Conservation (phyloP, 768 basidiomycete species). For the Leccinum boreale region DNA sequence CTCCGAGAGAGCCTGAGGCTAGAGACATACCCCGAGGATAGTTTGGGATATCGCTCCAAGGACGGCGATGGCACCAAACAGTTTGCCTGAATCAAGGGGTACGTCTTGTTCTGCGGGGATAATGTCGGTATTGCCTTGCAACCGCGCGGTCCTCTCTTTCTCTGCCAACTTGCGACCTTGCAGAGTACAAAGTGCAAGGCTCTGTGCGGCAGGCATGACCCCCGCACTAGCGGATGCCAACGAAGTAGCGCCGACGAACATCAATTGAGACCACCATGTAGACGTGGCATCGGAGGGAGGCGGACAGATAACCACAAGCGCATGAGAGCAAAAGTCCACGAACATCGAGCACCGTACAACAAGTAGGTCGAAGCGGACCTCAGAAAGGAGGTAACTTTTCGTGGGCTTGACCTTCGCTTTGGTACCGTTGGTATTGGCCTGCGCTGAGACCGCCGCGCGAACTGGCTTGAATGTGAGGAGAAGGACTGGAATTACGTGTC, state of each 20-base stretch:
- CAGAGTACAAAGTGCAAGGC: conserved; percentile 70
- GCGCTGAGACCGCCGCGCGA: conserved; percentile 8
- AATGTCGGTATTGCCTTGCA: conserved; percentile 4
- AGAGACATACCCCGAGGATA: conserved; percentile 43
- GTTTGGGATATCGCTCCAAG: conserved; percentile 64
- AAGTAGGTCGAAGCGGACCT: conserved; percentile 66
- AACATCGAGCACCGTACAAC: conserved; percentile 62
- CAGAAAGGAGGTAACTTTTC: conserved; percentile 50
- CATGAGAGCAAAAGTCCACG: conserved; percentile 65
- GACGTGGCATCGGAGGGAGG: conserved; percentile 35
- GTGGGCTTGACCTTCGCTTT: conserved; percentile 44
- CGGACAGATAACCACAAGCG: conserved; percentile 53
- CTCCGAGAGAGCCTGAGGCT: background rate
- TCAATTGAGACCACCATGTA: conserved; percentile 31
- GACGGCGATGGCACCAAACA: conserved; percentile 73
- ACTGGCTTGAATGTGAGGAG: conserved; percentile 58
- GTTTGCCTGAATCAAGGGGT: conserved; percentile 44
- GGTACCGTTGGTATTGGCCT: conserved; percentile 2
- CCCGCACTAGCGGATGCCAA: conserved; percentile 67
- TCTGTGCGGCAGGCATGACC: conserved; percentile 64
- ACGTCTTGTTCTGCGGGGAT: conserved; percentile 19
- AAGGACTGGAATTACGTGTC: conserved; percentile 43
- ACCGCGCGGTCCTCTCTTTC: conserved; percentile 35
- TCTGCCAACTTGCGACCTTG: conserved; percentile 29
- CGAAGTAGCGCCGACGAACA: conserved; percentile 60